Conservation (phyloP, 2,329 filamentous ascomycete genomes). For the Talaromyces funiculosus region DNA sequence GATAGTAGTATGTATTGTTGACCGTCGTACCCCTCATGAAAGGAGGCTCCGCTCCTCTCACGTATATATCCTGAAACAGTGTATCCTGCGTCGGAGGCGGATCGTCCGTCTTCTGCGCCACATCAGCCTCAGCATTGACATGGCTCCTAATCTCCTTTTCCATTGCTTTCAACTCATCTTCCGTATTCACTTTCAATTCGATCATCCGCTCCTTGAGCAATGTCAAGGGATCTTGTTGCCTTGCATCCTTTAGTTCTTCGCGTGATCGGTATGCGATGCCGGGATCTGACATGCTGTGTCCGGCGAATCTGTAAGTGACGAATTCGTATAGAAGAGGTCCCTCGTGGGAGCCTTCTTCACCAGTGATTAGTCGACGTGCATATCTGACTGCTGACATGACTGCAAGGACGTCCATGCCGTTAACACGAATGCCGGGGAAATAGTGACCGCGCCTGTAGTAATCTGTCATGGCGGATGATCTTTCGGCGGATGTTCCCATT, state of each 20-base stretch:
- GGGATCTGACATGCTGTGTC: slow-evolving; percentile 96
- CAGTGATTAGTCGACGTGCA: slow-evolving; percentile 66
- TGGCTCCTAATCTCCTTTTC: slow-evolving; percentile 80
- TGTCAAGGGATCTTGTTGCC: slow-evolving; percentile 89
- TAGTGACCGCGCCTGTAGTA: slow-evolving; percentile 99
- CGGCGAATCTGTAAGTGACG: slow-evolving; percentile 93
- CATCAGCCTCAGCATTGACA: slow-evolving; percentile 78
- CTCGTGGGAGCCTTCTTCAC: slow-evolving; percentile 59
- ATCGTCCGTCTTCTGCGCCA: slow-evolving; percentile 73
- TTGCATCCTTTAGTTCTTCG: slow-evolving; percentile 96
- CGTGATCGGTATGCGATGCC: slow-evolving; percentile 94
- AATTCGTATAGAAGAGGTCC: slow-evolving; percentile 91
- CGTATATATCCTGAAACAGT: slow-evolving; percentile 89
- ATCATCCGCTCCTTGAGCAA: slow-evolving; percentile 91
- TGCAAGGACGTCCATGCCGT: slow-evolving; percentile 94
- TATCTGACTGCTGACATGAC: slow-evolving; percentile 88
- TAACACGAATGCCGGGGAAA: slow-evolving; percentile 93
- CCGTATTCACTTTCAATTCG: slow-evolving; percentile 78
- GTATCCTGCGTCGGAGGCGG: slow-evolving; percentile 73
- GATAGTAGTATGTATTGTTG: slow-evolving; percentile 75
- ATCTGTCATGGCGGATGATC: slow-evolving; percentile 84
- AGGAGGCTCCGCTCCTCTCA: slow-evolving; percentile 70
- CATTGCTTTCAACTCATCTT: slow-evolving; percentile 85
- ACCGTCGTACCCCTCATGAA: slow-evolving; percentile 75
- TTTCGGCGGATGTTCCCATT: slow-evolving; percentile 89